Conservation (phyloP, 257 asterid genomes). For the Plectranthus barbatus region DNA sequence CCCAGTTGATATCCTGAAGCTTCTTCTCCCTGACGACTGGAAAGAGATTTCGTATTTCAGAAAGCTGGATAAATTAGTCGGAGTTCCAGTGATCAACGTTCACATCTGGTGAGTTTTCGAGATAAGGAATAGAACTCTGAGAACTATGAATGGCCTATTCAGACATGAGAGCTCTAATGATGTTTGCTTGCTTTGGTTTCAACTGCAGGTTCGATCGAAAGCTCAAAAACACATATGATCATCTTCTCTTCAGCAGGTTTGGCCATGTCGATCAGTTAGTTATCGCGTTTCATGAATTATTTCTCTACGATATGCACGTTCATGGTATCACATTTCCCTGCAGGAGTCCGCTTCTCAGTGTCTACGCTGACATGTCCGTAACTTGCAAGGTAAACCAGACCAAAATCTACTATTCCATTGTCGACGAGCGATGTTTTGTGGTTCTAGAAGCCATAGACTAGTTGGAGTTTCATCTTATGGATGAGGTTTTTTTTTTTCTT, state of each 20-base stretch:
- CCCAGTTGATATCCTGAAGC: slow-evolving; percentile 82
- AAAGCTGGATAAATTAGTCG: slow-evolving; percentile 76
- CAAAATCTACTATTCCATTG: not conserved
- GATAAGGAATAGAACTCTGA: too few relatives aligned
- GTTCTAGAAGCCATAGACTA: not conserved
- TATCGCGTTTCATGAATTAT: slow-evolving; percentile 2
- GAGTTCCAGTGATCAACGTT: slow-evolving; percentile 93
- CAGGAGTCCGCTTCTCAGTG: slow-evolving; percentile 97
- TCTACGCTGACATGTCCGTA: slow-evolving; percentile 98
- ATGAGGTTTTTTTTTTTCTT: not conserved
- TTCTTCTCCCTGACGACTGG: slow-evolving; percentile 88
- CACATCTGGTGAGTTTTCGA: slow-evolving; percentile 69
- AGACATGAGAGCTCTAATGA: not conserved
- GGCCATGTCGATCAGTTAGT: not conserved
- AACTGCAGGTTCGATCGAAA: slow-evolving; percentile 92
- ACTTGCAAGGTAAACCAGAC: slow-evolving; percentile 92
- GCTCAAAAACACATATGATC: slow-evolving; percentile 80
- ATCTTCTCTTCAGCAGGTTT: slow-evolving; percentile 94
- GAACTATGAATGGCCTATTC: too few relatives aligned
- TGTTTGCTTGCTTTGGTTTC: not conserved
- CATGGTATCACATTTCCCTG: slow-evolving; percentile 17
- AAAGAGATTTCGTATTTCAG: slow-evolving; percentile 69
- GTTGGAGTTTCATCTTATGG: not conserved
- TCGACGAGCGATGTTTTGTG: not conserved
- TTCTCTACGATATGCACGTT: not conserved